Evolutionary conservation across 1,284 basidiomycete species (phyloP).

Genomic region (Moniliella sp.): DNA sequence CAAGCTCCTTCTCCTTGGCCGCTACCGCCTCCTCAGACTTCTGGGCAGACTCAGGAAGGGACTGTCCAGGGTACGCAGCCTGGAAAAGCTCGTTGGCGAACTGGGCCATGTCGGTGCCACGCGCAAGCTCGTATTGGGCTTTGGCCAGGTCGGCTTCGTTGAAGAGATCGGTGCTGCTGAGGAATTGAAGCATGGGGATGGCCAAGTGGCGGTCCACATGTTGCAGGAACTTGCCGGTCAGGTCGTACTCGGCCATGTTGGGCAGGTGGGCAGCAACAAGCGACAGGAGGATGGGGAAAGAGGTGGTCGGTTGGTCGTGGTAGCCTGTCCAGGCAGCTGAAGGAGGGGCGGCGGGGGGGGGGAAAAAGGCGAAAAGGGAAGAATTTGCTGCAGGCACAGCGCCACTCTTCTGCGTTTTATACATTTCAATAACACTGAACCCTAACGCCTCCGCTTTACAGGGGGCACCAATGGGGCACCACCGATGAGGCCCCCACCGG

Average conservation of each 20-base stretch:
- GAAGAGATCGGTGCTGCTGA: slow-evolving; percentile 48
- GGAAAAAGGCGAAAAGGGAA: no score
- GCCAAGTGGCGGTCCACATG: slow-evolving; percentile 83
- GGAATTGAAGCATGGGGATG: slow-evolving; percentile 70
- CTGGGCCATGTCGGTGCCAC: slow-evolving; percentile 43
- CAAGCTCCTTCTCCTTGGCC: slow-evolving; percentile 59
- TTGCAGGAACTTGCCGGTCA: slow-evolving; percentile 45
- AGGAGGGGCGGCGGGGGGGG: no score
- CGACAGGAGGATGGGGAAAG: no score
- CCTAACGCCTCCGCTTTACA: no score
- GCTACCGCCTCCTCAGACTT: slow-evolving; percentile 48
- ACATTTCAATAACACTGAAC: no score
- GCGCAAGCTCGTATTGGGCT: slow-evolving; percentile 87
- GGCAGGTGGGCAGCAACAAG: no score
- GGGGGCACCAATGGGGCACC: no score
- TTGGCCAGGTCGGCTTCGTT: slow-evolving; percentile 52
- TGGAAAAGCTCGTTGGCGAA: slow-evolving; percentile 50
- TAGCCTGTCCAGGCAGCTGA: no score
- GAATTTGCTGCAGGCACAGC: no score
- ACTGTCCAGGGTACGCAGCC: slow-evolving; percentile 50
- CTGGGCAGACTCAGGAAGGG: slow-evolving; percentile 15
- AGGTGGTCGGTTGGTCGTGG: no score
- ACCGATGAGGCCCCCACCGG: no score
- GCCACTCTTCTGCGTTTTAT: no score
- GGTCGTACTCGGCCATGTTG: slow-evolving; percentile 55